A percentile compares a stretch with the other conserved stretches of the same genome.
Conservation (phyloP, 2,329 filamentous ascomycete genomes). For the Camillea tinctor region DNA sequence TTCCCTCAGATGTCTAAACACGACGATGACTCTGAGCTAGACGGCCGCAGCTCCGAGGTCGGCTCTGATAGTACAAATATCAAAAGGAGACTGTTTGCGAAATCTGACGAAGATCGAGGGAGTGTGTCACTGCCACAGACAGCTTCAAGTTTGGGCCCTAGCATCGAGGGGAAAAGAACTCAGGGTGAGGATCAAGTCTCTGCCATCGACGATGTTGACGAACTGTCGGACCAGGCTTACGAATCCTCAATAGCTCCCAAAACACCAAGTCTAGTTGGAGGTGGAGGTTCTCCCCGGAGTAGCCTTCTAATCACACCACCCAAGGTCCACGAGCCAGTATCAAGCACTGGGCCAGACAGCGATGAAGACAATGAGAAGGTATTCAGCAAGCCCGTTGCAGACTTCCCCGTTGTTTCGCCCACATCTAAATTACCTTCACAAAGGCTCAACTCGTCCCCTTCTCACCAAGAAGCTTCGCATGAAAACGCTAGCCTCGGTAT, state of each 20-base stretch:
- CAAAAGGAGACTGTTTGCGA: conserved; percentile 1
- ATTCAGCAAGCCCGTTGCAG: conserved; percentile 5
- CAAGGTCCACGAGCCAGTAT: conserved; percentile 17
- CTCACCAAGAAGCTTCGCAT: conserved; percentile 11
- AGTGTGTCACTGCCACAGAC: neutral
- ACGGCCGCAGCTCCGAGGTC: neutral
- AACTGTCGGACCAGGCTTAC: conserved; percentile 13
- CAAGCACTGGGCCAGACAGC: conserved; percentile 16
- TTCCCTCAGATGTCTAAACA: conserved; percentile 23
- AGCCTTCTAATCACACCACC: conserved; percentile 29
- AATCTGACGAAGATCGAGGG: neutral
- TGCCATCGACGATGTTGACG: conserved; percentile 9
- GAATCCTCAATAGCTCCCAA: conserved; percentile 24
- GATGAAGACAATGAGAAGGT: conserved; percentile 15
- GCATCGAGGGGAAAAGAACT: conserved; percentile 3
- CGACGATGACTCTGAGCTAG: conserved; percentile 9
- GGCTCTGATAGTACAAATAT: neutral
- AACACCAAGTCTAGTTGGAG: conserved; percentile 30
- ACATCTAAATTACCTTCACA: conserved; percentile 10
- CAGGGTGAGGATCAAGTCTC: conserved; percentile 5
- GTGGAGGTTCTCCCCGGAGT: conserved; percentile 26
- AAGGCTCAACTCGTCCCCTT: conserved; percentile 10
- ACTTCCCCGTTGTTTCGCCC: conserved; percentile 12
- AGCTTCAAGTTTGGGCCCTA: neutral
- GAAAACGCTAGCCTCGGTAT: conserved; percentile 1